phyloP scores from a whole-genome alignment of 1,284 basidiomycete species.

The Tremellales sp. region DNA sequence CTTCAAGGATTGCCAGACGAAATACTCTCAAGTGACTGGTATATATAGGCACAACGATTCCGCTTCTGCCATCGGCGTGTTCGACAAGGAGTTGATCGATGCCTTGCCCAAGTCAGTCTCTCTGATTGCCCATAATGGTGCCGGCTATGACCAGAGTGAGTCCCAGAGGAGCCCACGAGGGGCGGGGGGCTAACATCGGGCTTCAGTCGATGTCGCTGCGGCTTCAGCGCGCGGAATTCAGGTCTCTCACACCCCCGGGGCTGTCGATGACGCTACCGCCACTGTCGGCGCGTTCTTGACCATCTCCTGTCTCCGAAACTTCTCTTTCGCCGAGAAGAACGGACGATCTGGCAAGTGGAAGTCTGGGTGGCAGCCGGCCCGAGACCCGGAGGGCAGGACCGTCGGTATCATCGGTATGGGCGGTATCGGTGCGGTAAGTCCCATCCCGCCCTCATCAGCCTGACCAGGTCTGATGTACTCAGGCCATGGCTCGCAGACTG shows the following conservation, averaged over 20 bases:
- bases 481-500: conserved; percentile 42
- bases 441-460: neutral
- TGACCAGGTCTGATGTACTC: neutral
- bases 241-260: conserved; percentile 86
- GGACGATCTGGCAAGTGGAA: conserved; percentile 60
- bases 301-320: conserved; percentile 77
- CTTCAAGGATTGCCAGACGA: conserved; percentile 59
- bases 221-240: conserved; percentile 70
- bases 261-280: conserved; percentile 87
- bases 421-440: conserved; percentile 63
- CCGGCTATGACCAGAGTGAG: conserved; percentile 61
- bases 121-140: conserved; percentile 90
- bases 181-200: neutral
- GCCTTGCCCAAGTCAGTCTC: conserved; percentile 64
- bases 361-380: conserved; percentile 54
- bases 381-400: conserved; percentile 73
- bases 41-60: conserved; percentile 64
- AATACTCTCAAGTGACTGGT: conserved; percentile 69
- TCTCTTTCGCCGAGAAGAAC: conserved; percentile 65
- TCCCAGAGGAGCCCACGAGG: too few relatives aligned
- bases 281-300: conserved; percentile 82
- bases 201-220: conserved; percentile 62
- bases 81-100: conserved; percentile 71
- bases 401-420: conserved; percentile 85
- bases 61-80: conserved; percentile 59